Evolutionary conservation across 1,139 yeast genomes (phyloP), one percentile per base, ranked within the genome.

Genomic region (Chernovozyma sophiae-reginae): DNA sequence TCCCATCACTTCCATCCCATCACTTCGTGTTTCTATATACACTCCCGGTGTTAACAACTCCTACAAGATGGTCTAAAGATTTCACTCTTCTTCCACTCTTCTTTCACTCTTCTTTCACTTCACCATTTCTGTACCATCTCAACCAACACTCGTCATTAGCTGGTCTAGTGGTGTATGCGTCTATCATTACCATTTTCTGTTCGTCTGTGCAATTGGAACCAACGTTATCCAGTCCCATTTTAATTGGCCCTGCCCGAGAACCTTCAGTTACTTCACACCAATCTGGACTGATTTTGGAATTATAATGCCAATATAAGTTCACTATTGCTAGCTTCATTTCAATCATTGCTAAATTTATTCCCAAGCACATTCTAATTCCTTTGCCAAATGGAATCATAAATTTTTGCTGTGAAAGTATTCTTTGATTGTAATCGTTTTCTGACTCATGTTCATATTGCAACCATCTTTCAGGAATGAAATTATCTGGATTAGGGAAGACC

Each of bases 281-380:
- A 33, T 66, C 63, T 2, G 49, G 32, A 38, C 72, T 64, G 4
- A 74, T 50, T 14, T 47, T 43, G 13, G 68, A 58, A 4, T 48
- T 43, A 48, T 56, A 81, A 29, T 71, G 66, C 64, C 75, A 68
- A 52, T 80, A 77, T 12, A 81, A 55, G 40, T 71, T 69, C 12
- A 80, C 77, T 20, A 78, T 52, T 7, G 75, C 72, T 32, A 80
- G 51, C 49, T 81, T 81, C 68, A 82, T 79, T 52, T 81, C 90
- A 32, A 77, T 74, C 25, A 76, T 56, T 0, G 89, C 90, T 39
- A 82, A 60, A 48, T 81, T 71, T 80, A 79, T 74, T 0, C 90
- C 90, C 39, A 81, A 61, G 48, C 90, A 82, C 89, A 81, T 81
- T 42, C 89, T 62, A n/a, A 79, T 68, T 2, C 90, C 90, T 33